Percentiles rank a stretch among this genome's conserved stretches.
These are phyloP conservation scores for Trichomonascus vanleenenianus DNA, from an alignment of 805 yeast genomes.

Conservation along the genomic window DNA sequence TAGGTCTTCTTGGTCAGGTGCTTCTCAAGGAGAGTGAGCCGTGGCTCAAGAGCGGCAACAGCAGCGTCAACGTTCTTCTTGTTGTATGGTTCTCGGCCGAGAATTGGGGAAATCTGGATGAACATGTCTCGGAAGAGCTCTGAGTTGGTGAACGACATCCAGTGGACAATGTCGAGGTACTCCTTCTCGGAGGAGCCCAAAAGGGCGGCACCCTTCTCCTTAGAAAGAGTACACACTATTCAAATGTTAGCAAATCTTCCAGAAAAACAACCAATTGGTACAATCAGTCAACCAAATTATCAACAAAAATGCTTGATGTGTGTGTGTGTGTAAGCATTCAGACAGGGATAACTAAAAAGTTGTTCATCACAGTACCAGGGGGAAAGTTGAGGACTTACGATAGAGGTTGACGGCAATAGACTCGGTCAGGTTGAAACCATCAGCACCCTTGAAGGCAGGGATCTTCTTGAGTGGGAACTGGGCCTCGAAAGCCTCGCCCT, in stretches of 20 bases:
- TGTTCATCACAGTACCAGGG: conserved; percentile 24
- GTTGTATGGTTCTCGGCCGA: conserved; percentile 67
- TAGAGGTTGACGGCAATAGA: conserved; percentile 53
- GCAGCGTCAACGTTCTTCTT: conserved; percentile 54
- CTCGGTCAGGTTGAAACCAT: conserved; percentile 60
- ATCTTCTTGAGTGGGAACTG: conserved; percentile 50
- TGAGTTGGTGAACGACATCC: conserved; percentile 69
- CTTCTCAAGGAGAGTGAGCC: conserved; percentile 42
- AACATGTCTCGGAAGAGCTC: conserved; percentile 49
- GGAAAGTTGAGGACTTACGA: conserved; percentile 30
- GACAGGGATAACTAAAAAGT: conserved; percentile 36
- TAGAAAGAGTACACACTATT: conserved; percentile 14
- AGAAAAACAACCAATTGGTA: neutral
- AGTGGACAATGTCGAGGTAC: conserved; percentile 59
- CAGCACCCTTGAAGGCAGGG: conserved; percentile 58
- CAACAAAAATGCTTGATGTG: conserved; percentile 4
- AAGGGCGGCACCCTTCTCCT: conserved; percentile 39
- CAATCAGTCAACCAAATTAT: conserved; percentile 7
- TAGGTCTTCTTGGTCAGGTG: conserved; percentile 55
- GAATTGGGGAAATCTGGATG: conserved; percentile 48
- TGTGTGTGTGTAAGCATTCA: conserved; percentile 20
- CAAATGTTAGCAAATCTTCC: conserved; percentile 1
- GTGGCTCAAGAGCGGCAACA: conserved; percentile 31
- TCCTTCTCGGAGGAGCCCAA: conserved; percentile 61
- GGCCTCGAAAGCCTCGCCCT: conserved; percentile 35